A percentile compares a stretch with the other conserved stretches of the same genome.
phyloP scores from a whole-genome alignment of 441 rosid species.

The Gossypium laxum region DNA sequence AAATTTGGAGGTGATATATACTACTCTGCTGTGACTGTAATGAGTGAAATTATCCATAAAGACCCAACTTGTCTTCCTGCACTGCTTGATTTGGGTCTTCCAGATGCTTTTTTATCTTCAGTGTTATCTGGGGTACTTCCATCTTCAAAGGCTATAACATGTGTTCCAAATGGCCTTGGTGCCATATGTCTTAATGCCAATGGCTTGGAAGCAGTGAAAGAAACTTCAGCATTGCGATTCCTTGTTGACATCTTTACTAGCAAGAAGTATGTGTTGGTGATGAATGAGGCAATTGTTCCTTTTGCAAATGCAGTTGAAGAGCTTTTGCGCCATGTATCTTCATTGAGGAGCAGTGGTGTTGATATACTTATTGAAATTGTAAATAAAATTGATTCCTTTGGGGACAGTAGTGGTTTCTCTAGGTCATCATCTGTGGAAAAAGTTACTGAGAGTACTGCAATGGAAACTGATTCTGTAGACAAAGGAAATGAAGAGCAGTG shows the following conservation, averaged over 20 bases:
- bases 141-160: constrained; percentile 88
- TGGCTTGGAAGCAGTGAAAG: constrained; percentile 91
- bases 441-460: constrained; percentile 48
- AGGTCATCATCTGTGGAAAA: constrained; percentile 50
- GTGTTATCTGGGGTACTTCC: constrained; percentile 77
- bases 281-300: constrained; percentile 95
- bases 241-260: constrained; percentile 76
- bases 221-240: constrained; percentile 69
- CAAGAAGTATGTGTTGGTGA: constrained; percentile 76
- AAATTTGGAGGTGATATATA: constrained; percentile 94
- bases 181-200: constrained; percentile 87
- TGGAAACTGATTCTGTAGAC: constrained; percentile 85
- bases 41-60: constrained; percentile 96
- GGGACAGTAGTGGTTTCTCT: constrained; percentile 32
- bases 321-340: constrained; percentile 87
- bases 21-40: constrained; percentile 89
- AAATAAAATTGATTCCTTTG: constrained; percentile 60
- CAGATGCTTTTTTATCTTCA: constrained; percentile 82
- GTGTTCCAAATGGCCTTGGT: constrained; percentile 92
- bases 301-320: constrained; percentile 95
- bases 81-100: constrained; percentile 83
- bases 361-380: constrained; percentile 86
- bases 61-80: constrained; percentile 82
- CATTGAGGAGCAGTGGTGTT: constrained; percentile 75
- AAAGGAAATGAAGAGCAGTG: constrained; percentile 42